Conservation (phyloP, 2,329 filamentous ascomycete species). For the Talaromyces sp. region DNA sequence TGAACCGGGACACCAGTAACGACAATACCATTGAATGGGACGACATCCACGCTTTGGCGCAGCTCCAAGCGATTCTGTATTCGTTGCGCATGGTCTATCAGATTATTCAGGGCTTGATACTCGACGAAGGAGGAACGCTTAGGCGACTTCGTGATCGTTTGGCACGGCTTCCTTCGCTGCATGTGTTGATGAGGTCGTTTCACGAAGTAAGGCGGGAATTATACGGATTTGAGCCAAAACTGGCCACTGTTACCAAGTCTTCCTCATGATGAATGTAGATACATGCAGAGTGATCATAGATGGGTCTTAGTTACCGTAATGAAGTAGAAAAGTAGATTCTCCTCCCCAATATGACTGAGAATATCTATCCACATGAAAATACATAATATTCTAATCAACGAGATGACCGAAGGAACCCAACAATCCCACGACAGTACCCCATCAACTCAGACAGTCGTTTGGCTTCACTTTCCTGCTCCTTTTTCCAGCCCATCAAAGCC, state of each 20-base stretch:
- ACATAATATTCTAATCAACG: constrained; percentile 26
- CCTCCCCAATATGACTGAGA: background rate
- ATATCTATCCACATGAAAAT: background rate
- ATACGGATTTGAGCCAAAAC: background rate
- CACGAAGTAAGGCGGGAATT: constrained; percentile 19
- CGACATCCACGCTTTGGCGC: constrained; percentile 56
- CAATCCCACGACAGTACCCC: constrained; percentile 81
- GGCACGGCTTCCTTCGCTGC: constrained; percentile 25
- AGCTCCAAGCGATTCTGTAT: constrained; percentile 57
- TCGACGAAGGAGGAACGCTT: constrained; percentile 20
- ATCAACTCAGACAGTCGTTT: constrained; percentile 68
- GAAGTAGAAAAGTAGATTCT: background rate
- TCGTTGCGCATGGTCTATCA: constrained; percentile 58
- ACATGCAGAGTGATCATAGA: background rate
- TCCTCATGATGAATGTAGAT: background rate
- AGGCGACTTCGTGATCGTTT: constrained; percentile 20
- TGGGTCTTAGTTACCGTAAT: background rate
- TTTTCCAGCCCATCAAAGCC: constrained; percentile 64
- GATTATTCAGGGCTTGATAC: constrained; percentile 34
- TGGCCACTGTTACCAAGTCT: too few species aligned
- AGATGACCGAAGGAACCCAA: constrained; percentile 67
- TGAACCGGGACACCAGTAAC: constrained; percentile 23
- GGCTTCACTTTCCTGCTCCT: constrained; percentile 65
- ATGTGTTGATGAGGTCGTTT: constrained; percentile 26
- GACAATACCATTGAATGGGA: constrained; percentile 46